phyloP scores from a whole-genome alignment of 306 rosid genomes.

The Macrotyloma uniflorum region DNA sequence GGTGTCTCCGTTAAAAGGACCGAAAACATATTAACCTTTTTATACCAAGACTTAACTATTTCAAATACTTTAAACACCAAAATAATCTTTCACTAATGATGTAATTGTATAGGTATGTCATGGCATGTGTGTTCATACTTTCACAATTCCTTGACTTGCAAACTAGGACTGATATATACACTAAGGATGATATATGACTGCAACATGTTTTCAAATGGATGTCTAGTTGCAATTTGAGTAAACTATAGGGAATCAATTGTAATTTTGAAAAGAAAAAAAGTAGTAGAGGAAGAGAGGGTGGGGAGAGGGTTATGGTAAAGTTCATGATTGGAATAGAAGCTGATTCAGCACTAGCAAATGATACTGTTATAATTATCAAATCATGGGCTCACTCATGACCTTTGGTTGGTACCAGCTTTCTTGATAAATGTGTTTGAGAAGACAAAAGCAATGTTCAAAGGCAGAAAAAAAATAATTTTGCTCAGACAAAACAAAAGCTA shows the following conservation, averaged over 20 bases:
- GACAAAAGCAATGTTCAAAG: conserved; percentile 76
- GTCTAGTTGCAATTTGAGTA: not conserved
- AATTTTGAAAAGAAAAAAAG: not conserved
- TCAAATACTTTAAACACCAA: not conserved
- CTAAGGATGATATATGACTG: conserved; percentile 1
- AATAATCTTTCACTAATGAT: not conserved
- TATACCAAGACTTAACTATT: not conserved
- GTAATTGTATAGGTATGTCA: no score
- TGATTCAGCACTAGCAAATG: conserved; percentile 38
- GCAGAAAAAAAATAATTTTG: conserved; percentile 42
- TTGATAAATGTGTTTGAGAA: conserved; percentile 64
- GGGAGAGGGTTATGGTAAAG: conserved; percentile 6
- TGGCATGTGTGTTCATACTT: conserved; percentile 14
- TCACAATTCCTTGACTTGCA: conserved; percentile 6
- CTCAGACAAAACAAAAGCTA: conserved; percentile 50
- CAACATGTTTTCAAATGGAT: conserved; percentile 3
- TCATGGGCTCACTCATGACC: conserved; percentile 43
- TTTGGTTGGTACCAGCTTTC: conserved; percentile 63
- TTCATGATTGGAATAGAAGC: conserved; percentile 33
- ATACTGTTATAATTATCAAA: conserved; percentile 48
- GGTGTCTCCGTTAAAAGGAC: not conserved
- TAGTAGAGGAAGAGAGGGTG: not conserved
- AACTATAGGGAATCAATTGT: not conserved
- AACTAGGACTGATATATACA: not conserved
- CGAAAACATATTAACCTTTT: not conserved